Evolutionary conservation across 1,284 basidiomycete species (phyloP).

Genomic region (Peniophora sp.): DNA sequence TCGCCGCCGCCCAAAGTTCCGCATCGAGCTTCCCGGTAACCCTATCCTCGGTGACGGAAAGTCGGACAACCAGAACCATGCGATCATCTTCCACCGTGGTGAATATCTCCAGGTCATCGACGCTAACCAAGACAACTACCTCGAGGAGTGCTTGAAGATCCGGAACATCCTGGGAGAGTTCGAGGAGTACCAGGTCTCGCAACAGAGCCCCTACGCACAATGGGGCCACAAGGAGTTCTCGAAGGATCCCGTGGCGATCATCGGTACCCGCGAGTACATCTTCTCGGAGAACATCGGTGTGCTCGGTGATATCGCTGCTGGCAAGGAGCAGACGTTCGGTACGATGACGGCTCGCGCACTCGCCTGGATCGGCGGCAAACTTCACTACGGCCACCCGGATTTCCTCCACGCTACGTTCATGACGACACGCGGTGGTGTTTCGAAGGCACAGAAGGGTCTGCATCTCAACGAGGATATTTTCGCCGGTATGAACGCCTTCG

Average conservation of each 20-base stretch:
- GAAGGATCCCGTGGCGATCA: slow-evolving; percentile 91
- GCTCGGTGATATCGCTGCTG: slow-evolving; percentile 97
- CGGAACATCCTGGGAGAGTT: slow-evolving; percentile 97
- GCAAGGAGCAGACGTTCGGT: slow-evolving; percentile 99
- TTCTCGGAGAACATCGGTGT: slow-evolving; percentile 99
- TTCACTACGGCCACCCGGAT: slow-evolving; percentile 99
- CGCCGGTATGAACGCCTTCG: slow-evolving; percentile 99
- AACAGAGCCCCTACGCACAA: slow-evolving; percentile 91
- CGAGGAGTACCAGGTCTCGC: slow-evolving; percentile 88
- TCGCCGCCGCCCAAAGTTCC: slow-evolving; percentile 94
- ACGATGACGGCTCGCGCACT: slow-evolving; percentile 95
- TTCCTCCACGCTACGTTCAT: slow-evolving; percentile 98
- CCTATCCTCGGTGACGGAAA: slow-evolving; percentile 99
- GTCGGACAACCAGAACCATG: slow-evolving; percentile 99
- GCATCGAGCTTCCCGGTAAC: slow-evolving; percentile 95
- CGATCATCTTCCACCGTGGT: slow-evolving; percentile 98
- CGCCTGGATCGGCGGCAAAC: slow-evolving; percentile 96
- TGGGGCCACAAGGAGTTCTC: slow-evolving; percentile 90
- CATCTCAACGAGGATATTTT: slow-evolving; percentile 99
- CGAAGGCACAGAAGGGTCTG: slow-evolving; percentile 98
- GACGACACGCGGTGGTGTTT: slow-evolving; percentile 97
- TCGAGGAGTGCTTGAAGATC: slow-evolving; percentile 99
- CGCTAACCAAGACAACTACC: slow-evolving; percentile 99
- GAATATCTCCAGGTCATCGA: slow-evolving; percentile 99
- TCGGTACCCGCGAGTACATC: slow-evolving; percentile 99